phyloP scores from a whole-genome alignment of 75 land plant species.

The Cunninghamia lanceolata region DNA sequence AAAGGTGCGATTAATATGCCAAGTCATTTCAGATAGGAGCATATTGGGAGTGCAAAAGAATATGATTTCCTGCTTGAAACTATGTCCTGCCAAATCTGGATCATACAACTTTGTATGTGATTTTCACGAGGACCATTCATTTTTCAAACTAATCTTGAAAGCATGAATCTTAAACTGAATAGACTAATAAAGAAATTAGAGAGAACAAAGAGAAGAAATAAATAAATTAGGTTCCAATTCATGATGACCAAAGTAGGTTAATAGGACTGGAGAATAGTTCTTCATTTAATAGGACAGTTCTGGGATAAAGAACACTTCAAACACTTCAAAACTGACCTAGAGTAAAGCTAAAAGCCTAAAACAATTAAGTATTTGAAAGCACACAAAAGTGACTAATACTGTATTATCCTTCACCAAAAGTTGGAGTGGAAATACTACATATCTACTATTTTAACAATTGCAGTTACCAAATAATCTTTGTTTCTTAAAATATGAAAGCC shows the following conservation, averaged over 20 bases:
- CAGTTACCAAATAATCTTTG: background rate
- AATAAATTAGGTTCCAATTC: too few relatives aligned
- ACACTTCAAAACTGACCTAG: background rate
- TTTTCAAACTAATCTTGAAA: background rate
- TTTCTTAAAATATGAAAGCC: background rate
- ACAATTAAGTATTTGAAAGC: background rate
- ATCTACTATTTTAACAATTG: background rate
- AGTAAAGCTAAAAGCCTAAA: background rate
- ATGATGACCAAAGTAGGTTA: background rate
- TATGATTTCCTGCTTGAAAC: background rate
- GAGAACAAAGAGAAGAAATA: background rate
- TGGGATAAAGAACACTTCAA: background rate
- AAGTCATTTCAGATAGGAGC: background rate
- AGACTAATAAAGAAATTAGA: background rate
- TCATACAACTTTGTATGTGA: background rate
- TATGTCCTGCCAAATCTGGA: background rate
- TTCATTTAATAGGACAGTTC: too few relatives aligned
- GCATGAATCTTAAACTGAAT: background rate
- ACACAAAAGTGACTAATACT: background rate
- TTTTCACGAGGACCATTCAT: background rate
- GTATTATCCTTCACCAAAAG: background rate
- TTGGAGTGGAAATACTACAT: background rate
- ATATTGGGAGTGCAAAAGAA: background rate
- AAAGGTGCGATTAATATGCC: background rate
- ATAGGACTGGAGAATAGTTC: background rate